These are phyloP conservation scores for Capsicum chinense DNA, from an alignment of 257 asterid species.

Conservation along the genomic window DNA sequence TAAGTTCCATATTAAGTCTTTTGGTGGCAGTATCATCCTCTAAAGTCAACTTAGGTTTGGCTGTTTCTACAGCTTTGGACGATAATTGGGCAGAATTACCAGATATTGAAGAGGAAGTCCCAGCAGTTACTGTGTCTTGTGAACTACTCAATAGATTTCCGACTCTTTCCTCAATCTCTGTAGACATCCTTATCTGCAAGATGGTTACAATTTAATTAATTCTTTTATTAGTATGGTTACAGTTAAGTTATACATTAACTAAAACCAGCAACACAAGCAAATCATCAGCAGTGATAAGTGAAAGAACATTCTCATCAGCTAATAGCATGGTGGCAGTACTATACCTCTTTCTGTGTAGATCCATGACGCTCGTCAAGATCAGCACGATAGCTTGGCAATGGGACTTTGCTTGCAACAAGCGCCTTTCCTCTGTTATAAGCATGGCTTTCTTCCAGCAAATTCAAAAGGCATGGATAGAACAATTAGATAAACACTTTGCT, in stretches of 20 bases:
- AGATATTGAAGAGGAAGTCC: slow-evolving; percentile 50
- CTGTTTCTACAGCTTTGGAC: slow-evolving; percentile 45
- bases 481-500: neutral
- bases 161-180: slow-evolving; percentile 78
- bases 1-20: slow-evolving; percentile 62
- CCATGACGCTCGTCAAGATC: slow-evolving; percentile 97
- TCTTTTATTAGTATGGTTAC: neutral
- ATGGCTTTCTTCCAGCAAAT: slow-evolving; percentile 85
- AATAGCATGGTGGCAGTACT: neutral
- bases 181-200: slow-evolving; percentile 78
- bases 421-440: slow-evolving; percentile 87
- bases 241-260: neutral
- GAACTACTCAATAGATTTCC: slow-evolving; percentile 70
- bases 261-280: neutral
- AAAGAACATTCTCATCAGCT: slow-evolving; percentile 9
- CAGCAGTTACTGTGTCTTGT: slow-evolving; percentile 42
- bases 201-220: slow-evolving; percentile 20
- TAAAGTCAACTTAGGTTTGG: slow-evolving; percentile 38
- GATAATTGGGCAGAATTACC: slow-evolving; percentile 51
- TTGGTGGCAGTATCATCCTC: slow-evolving; percentile 51
- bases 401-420: slow-evolving; percentile 91
- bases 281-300: slow-evolving; percentile 31
- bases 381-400: slow-evolving; percentile 92
- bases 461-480: slow-evolving; percentile 34
- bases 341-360: slow-evolving; percentile 84